Base-by-base conservation (phyloP, 192 early-diverging fungal genomes). In the Phlyctochytrium bullatum region DNA sequence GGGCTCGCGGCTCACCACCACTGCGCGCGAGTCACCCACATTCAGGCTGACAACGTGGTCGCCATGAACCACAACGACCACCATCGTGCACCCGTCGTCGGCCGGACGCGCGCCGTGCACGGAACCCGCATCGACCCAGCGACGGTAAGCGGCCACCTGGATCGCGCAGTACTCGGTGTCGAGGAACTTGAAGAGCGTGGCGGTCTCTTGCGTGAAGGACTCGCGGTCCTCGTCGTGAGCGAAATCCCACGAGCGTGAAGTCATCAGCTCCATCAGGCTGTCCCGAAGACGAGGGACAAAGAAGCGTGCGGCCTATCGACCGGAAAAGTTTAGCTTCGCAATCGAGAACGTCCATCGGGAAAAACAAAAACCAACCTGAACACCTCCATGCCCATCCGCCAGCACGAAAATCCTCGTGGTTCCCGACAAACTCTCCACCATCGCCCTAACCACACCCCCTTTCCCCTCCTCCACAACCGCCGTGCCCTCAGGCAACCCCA, bases 381-480 rank as follows among this genome's bases (percentile, higher is more conserved):
- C 72, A 16, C 86, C 86, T 30, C 83, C 86, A 61, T 87, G 86
- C 2, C 86, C 86, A 66, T 87, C 86, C 14, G 86, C 86, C 23
- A 87, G 65, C 17, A 87, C 53, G 64, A 81, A 82, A 2, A 86
- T 24, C 12, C 70, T 63, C 24, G 70, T 64, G 62, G 47, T 69
- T 24, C 30, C 30, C 25, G 2, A 32, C 53, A 56, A 23, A 35
- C 1, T 65, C 56, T 50, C 30, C 28, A 66, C 28, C 27, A 2
- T 17, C 1, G 17, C 0, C 24, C 24, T 58, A 23, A 30, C 56
- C 10, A 58, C 56, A 30, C 56, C 29, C 6, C 24, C 56, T 14
- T 58, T 58, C 24, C 56, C 23, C 56, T 58, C 56, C 23, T 58
- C 24, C 29, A 30, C 23, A 58, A 58, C 24, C 6, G 23, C 56